Conservation (phyloP, 768 basidiomycete species). For the Obba rivulosa region DNA sequence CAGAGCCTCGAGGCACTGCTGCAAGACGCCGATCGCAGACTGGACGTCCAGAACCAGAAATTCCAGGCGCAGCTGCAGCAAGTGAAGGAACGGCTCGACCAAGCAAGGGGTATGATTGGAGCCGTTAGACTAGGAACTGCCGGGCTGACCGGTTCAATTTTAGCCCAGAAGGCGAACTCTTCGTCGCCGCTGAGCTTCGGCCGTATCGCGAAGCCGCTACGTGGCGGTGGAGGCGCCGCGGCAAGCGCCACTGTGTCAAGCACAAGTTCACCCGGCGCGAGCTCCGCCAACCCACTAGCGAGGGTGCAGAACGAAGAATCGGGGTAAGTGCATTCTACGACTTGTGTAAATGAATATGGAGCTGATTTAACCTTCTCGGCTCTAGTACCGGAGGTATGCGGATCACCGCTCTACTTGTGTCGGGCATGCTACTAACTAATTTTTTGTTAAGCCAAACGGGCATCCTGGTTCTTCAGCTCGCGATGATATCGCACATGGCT, state of each 20-base stretch:
- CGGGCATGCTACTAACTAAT: slow-evolving; percentile 5
- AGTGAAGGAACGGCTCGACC: slow-evolving; percentile 87
- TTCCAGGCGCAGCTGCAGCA: slow-evolving; percentile 91
- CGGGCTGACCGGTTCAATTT: slow-evolving; percentile 14
- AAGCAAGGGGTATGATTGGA: slow-evolving; percentile 67
- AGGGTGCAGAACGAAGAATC: slow-evolving; percentile 77
- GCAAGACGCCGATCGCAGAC: slow-evolving; percentile 88
- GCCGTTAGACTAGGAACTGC: slow-evolving; percentile 4
- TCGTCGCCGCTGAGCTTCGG: slow-evolving; percentile 78
- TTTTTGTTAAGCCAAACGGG: slow-evolving; percentile 64
- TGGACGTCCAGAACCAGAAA: slow-evolving; percentile 92
- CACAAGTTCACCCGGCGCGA: slow-evolving; percentile 36
- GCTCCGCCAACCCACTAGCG: slow-evolving; percentile 57
- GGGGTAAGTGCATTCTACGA: slow-evolving; percentile 30
- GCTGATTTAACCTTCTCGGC: neutral
- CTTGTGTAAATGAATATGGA: neutral
- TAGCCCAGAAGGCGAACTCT: slow-evolving; percentile 76
- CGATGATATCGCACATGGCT: slow-evolving; percentile 38
- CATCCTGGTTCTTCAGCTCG: slow-evolving; percentile 91
- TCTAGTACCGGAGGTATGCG: slow-evolving; percentile 15
- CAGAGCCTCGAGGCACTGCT: slow-evolving; percentile 91
- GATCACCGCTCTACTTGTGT: slow-evolving; percentile 1
- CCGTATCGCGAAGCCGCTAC: slow-evolving; percentile 92
- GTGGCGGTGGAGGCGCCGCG: slow-evolving; percentile 70
- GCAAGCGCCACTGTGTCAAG: slow-evolving; percentile 34